Conservation (phyloP, 805 yeast genomes). For the Metschnikowia noctiluminum region DNA sequence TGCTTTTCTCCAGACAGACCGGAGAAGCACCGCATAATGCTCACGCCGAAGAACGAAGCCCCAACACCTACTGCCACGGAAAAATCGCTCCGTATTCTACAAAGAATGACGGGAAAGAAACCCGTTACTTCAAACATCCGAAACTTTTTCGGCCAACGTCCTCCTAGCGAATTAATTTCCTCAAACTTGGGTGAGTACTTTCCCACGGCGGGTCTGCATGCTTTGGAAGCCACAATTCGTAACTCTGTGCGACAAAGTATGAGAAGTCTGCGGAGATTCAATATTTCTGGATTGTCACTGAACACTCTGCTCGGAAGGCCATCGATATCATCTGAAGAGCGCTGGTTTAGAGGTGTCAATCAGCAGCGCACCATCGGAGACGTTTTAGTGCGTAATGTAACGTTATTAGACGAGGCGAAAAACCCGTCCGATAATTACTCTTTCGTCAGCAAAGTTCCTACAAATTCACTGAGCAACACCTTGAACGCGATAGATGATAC, state of each 20-base stretch:
- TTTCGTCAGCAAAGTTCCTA: constrained; percentile 26
- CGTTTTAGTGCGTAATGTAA: constrained; percentile 52
- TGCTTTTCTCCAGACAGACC: constrained; percentile 71
- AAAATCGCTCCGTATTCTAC: constrained; percentile 47
- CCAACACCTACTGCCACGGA: constrained; percentile 63
- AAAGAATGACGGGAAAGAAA: constrained; percentile 16
- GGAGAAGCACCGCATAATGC: constrained; percentile 67
- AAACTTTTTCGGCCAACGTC: constrained; percentile 79
- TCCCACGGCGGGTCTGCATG: constrained; percentile 73
- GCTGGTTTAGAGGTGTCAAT: constrained; percentile 5
- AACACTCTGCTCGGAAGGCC: constrained; percentile 17
- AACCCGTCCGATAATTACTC: constrained; percentile 25
- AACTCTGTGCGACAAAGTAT: constrained; percentile 81
- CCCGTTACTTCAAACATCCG: constrained; percentile 28
- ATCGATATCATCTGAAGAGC: constrained; percentile 18
- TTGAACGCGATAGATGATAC: constrained; percentile 5
- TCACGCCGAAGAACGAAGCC: constrained; percentile 59
- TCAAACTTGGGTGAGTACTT: constrained; percentile 86
- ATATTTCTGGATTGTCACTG: constrained; percentile 17
- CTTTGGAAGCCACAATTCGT: constrained; percentile 74
- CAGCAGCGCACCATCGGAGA: constrained; percentile 57
- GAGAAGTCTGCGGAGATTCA: constrained; percentile 46
- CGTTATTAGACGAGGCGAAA: constrained; percentile 51
- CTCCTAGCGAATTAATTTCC: constrained; percentile 89
- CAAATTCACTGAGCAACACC: constrained; percentile 10